Conservation (phyloP, 2,329 filamentous ascomycete genomes). For the Neonectria ditissima region DNA sequence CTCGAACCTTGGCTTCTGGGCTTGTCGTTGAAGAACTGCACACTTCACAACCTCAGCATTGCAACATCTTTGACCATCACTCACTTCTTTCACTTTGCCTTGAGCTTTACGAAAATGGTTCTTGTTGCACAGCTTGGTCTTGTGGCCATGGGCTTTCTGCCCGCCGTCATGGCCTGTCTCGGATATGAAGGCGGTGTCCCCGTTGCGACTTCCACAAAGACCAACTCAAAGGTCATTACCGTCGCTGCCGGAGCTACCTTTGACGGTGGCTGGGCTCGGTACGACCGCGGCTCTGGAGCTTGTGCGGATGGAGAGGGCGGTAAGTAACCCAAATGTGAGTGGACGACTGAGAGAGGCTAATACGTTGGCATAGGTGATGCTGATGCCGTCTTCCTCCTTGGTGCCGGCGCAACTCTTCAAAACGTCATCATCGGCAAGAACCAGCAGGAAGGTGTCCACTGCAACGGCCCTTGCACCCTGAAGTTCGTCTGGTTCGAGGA, state of each 20-base stretch:
- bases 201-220: constrained; percentile 37
- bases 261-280: constrained; percentile 47
- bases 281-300: constrained; percentile 48
- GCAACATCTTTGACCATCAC: not conserved
- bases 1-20: not conserved
- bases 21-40: not conserved
- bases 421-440: constrained; percentile 43
- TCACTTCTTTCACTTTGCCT: no score
- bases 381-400: constrained; percentile 37
- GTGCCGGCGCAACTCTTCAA: constrained; percentile 33
- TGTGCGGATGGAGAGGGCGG: constrained; percentile 56
- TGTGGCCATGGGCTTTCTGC: constrained; percentile 37
- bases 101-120: not conserved
- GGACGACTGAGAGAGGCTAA: not conserved
- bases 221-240: constrained; percentile 45
- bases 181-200: constrained; percentile 41
- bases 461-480: constrained; percentile 42
- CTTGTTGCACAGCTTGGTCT: not conserved
- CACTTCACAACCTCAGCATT: not conserved
- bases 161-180: constrained; percentile 45
- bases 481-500: constrained; percentile 46
- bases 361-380: constrained; percentile 17
- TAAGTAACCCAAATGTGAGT: constrained; percentile 30
- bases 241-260: constrained; percentile 42
- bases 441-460: constrained; percentile 45